Base-by-base conservation (phyloP, 1,139 yeast species). In the Kurtzmaniella quercitrusa region DNA sequence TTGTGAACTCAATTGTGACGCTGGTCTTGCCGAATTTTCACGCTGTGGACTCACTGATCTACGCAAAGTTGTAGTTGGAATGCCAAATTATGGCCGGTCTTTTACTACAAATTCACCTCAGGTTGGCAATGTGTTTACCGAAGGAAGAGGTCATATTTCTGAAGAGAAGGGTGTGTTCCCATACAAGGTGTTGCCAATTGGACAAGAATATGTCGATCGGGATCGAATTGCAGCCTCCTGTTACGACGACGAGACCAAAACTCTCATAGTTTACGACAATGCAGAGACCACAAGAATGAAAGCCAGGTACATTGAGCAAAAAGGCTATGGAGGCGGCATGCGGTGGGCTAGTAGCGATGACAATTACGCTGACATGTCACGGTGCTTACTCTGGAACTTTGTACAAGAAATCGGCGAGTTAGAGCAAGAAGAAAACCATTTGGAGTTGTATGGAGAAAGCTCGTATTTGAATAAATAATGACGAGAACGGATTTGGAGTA, bases 301-400 rank as follows among this genome's bases (percentile, higher is more conserved):
- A 58, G 91, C 90, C 0, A 56, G 66, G 25, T 90, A 79, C 53
- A 79, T 83, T 8, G 53, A 51, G 23, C 55, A 63, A 39, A 65
- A 68, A 6, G 55, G 66, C 0, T 66, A 89, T 9, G 95, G 84
- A 0, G 98, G 98, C 1, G 96, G 88, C 0, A 82, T 93, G 81
- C 90, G 89, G 84, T 93, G 98, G 98, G 96, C 90, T 55, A 84
- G 95, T 0, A 73, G 83, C 44, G 96, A 95, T 0, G 96, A 89
- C 55, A 49, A 56, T 2, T 56, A 60, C 38, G 34, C 44, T 1
- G 56, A 65, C 25, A 52, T 55, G 1, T 48, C 57, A 0, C 56
- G 68, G 37, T 72, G 79, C 1, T 57, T 80, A 34, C 57, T 81
- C 5, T 44, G 49, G 16, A 63, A 56, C 23, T 79, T 75, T 59